Base-by-base conservation (phyloP, 2,329 filamentous ascomycete genomes). In the Colletotrichum sp. region DNA sequence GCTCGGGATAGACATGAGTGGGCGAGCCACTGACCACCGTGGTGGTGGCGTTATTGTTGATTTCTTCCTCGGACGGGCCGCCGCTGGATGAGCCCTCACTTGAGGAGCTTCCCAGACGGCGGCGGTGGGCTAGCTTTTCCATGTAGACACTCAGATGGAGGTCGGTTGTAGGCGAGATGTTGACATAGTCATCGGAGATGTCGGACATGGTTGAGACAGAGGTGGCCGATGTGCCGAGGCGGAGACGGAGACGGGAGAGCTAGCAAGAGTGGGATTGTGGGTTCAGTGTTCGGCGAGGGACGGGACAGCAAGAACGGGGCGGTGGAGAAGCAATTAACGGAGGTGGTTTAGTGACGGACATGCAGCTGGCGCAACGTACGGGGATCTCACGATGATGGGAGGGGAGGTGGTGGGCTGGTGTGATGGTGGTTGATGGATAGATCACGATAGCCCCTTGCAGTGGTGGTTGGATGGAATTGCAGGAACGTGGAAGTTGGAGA, bases 1-100 rank as follows among this genome's bases (percentile, higher is more conserved):
- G 72, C 11, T 80, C 76, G 3, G 85, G 85, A 39, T 82, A 75
- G 59, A 82, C 74, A n/a, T 69, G 71, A 34, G 68, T 68, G 6
- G 52, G 72, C 11, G 75, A n/a, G 22, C 59, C 30, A 27, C 3
- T 28, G 3, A 25, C 55, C 27, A 59, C 57, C 2, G n/a, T 32
- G 11, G 60, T 32, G 4, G 74, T 15, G 15, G 64, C 39, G 48
- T 32, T 16, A 6, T 64, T 25, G 32, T 59, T 34, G 32, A 2
- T 19, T 3, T 68, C 25, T n/a, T 75, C 28, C 27, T 71, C 70
- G 34, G 75, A 44, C 9, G 55, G 16, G 8, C 39, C 59, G 39
- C 27, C 59, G 48, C 25, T 30, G 65, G 71, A 76, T 34, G 64
- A 68, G 59, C 15, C 59, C 28, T 77, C 73, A 72, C 75, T 76